A percentile compares a stretch with the other conserved stretches of the same genome.
phyloP scores from a whole-genome alignment of 345 rosid species.

The Gynandropsis gynandra region DNA sequence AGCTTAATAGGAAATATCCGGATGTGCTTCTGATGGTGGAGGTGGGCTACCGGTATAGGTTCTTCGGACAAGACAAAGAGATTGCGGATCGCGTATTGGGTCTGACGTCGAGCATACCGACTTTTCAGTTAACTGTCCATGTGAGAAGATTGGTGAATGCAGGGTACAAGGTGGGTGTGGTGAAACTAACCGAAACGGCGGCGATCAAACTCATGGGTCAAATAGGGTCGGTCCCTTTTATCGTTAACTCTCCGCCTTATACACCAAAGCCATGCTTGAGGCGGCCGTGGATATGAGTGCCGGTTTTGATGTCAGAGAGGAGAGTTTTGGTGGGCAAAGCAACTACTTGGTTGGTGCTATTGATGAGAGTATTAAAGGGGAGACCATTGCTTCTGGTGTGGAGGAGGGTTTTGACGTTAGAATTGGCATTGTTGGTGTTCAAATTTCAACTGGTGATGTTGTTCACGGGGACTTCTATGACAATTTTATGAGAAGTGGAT shows the following conservation, averaged over 20 bases:
- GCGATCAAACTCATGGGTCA: constrained; percentile 75
- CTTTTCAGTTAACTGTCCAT: constrained; percentile 77
- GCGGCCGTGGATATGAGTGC: no score
- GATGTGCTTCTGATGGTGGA: no score
- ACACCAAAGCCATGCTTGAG: no score
- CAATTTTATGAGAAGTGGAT: constrained; percentile 61
- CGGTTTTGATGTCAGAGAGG: no score
- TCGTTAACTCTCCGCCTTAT: no score
- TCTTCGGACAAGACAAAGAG: constrained; percentile 72
- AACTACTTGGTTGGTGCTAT: constrained; percentile 75
- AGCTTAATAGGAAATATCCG: no score
- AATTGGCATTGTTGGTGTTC: constrained; percentile 76
- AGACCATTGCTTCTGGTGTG: constrained; percentile 18
- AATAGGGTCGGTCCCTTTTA: no score
- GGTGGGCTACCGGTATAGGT: no score
- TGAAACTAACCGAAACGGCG: constrained; percentile 93
- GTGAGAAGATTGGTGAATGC: no score
- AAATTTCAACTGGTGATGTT: constrained; percentile 87
- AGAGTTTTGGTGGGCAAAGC: constrained; percentile 54
- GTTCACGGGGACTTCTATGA: constrained; percentile 74
- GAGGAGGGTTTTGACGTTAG: constrained; percentile 46
- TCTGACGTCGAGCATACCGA: constrained; percentile 84
- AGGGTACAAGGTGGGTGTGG: constrained; percentile 86
- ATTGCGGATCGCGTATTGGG: constrained; percentile 69
- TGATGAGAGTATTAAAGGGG: constrained; percentile 36